Base-by-base conservation (phyloP, 2,329 filamentous ascomycete genomes). In the Aspergillus phoenicis region DNA sequence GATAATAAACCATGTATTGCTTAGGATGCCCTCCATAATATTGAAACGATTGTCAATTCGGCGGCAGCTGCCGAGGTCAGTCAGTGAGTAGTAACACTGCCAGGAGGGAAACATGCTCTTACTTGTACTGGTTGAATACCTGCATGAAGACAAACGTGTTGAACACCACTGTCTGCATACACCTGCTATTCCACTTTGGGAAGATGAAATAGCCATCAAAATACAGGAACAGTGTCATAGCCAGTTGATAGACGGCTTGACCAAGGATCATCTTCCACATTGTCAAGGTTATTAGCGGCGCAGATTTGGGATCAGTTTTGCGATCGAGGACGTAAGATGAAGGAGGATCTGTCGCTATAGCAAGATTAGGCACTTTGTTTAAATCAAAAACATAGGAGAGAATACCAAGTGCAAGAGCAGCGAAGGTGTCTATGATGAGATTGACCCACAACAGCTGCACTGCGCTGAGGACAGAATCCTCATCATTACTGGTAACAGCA, bases 381-480 rank as follows among this genome's bases (percentile, higher is more conserved):
- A 26, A 26, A 3, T 26, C 24, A 2, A 26, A 26, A 26, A 26
- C 24, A 26, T 26, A 26, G 24, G 24, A 26, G 24, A 26, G 24
- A 26, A 26, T 26, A 26, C 87, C 51, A 89, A 80, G 8, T 26
- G 86, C 87, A 30, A 89, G 82, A 13, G 87, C 87, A 2, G 87
- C 87, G 62, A 89, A 87, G 6, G 87, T 88, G 67, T 89, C 86
- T 86, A 89, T 89, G 70, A 89, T 89, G 52, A 89, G 76, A 69
- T 89, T 89, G 56, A 89, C 85, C 87, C 87, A 89, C 38, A 89
- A 80, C 45, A 89, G 81, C 66, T 89, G 87, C 0, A 89, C 86
- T 0, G 88, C 86, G 1, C 84, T 88, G 47, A 89, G 82, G 2
- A 89, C 85, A 5, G 87, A 85, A 45, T 82, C 74, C 75, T 84